phyloP scores from a whole-genome alignment of 2,329 filamentous ascomycete genomes.

The Aspergillus hiratsukae region DNA sequence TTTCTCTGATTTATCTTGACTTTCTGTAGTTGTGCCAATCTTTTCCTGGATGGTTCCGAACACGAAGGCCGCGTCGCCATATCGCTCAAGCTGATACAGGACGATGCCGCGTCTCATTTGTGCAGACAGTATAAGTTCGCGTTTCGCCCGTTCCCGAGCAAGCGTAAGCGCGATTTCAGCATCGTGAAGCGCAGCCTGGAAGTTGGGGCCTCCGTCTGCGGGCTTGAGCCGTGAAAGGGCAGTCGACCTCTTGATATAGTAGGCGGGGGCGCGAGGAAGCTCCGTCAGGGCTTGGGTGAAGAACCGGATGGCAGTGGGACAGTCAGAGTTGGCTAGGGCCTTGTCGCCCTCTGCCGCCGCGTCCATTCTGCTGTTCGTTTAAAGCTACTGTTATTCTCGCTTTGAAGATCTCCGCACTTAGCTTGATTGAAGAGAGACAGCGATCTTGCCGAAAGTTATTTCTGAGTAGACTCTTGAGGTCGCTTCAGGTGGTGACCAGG shows the following conservation, averaged over 20 bases:
- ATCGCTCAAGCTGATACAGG: slow-evolving; percentile 64
- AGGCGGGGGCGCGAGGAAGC: slow-evolving; percentile 64
- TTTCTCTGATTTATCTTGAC: slow-evolving; percentile 22
- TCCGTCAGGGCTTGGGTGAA: slow-evolving; percentile 63
- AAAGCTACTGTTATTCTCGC: background rate
- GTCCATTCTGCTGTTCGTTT: slow-evolving; percentile 40
- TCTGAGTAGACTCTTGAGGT: background rate
- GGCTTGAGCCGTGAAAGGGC: slow-evolving; percentile 64
- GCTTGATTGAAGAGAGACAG: background rate
- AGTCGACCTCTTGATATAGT: slow-evolving; percentile 77
- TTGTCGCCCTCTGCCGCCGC: slow-evolving; percentile 54
- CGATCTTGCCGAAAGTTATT: background rate
- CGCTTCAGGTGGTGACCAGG: background rate
- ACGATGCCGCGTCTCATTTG: slow-evolving; percentile 76
- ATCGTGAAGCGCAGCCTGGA: slow-evolving; percentile 58
- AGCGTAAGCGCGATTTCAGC: slow-evolving; percentile 61
- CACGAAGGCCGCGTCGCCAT: slow-evolving; percentile 70
- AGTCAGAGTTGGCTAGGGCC: slow-evolving; percentile 61
- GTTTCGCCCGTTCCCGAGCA: slow-evolving; percentile 64
- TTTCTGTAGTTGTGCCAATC: slow-evolving; percentile 45
- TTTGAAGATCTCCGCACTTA: background rate
- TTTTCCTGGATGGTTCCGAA: slow-evolving; percentile 54
- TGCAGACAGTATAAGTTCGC: slow-evolving; percentile 71
- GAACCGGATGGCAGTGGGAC: slow-evolving; percentile 61
- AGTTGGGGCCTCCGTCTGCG: slow-evolving; percentile 41